These are phyloP conservation scores for Mycena rebaudengoi DNA, from an alignment of 768 basidiomycete species.

Conservation along the genomic window DNA sequence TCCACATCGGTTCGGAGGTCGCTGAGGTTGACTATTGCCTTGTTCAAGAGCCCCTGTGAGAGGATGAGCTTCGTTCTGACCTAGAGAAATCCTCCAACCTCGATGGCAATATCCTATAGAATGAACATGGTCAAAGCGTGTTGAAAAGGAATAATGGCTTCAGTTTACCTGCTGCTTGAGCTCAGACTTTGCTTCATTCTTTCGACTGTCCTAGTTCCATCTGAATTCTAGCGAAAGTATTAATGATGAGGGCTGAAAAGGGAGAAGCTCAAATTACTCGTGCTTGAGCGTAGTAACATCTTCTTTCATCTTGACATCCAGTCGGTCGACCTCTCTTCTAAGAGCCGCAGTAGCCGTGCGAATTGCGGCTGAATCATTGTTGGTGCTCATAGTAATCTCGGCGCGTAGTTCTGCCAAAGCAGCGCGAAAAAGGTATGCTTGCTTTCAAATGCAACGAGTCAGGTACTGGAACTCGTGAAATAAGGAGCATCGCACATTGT, in stretches of 20 bases:
- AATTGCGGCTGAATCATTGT: constrained; percentile 87
- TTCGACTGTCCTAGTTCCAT: constrained; percentile 96
- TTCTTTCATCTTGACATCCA: constrained; percentile 94
- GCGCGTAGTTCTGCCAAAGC: constrained; percentile 90
- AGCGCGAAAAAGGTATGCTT: constrained; percentile 95
- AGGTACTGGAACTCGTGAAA: background rate
- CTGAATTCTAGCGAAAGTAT: constrained; percentile 75
- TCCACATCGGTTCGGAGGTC: constrained; percentile 85
- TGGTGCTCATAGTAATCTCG: constrained; percentile 81
- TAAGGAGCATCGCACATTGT: constrained; percentile 67
- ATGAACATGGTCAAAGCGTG: too few relatives aligned
- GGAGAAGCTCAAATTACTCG: constrained; percentile 68
- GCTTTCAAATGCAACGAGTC: constrained; percentile 53
- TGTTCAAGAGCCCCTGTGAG: constrained; percentile 76
- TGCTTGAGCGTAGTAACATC: constrained; percentile 89
- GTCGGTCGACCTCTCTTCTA: constrained; percentile 84
- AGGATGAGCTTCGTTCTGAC: background rate
- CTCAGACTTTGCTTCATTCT: constrained; percentile 88
- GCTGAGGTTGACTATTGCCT: constrained; percentile 74
- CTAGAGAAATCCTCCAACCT: constrained; percentile 54
- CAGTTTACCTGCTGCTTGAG: constrained; percentile 83
- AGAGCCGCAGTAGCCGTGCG: constrained; percentile 79
- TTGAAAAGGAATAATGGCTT: too few relatives aligned
- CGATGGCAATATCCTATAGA: constrained; percentile 86
- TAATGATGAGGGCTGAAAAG: constrained; percentile 8